Evolutionary conservation across 2,329 filamentous ascomycete genomes (phyloP).

Genomic region (Grosmannia serpens): DNA sequence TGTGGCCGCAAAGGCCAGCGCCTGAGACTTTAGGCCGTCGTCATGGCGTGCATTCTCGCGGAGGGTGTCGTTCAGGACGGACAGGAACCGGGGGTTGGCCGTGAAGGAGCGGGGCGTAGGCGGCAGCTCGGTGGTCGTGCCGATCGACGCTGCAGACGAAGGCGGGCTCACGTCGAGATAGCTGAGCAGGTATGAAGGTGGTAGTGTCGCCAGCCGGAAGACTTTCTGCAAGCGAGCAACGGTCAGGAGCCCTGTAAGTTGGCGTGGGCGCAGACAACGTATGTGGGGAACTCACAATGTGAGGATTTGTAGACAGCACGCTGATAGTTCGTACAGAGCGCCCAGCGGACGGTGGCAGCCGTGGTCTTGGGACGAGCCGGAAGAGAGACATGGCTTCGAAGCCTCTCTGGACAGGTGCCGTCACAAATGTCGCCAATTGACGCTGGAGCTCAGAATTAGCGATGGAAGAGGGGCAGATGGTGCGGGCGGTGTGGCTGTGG

Average conservation of each 20-base stretch:
- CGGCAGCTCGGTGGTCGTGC: conserved; percentile 45
- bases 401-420: conserved; percentile 1
- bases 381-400: conserved; percentile 12
- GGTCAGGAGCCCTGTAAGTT: background rate
- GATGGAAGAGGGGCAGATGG: conserved; percentile 1
- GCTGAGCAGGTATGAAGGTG: conserved; percentile 41
- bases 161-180: conserved; percentile 49
- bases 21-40: conserved; percentile 29
- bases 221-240: conserved; percentile 39
- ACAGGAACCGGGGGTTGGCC: conserved; percentile 47
- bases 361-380: conserved; percentile 15
- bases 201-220: conserved; percentile 35
- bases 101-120: conserved; percentile 49
- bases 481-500: conserved; percentile 6
- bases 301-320: conserved; percentile 37
- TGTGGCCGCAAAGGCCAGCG: conserved; percentile 46
- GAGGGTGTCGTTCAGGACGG: conserved; percentile 20
- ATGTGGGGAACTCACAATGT: conserved; percentile 32
- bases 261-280: background rate
- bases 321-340: conserved; percentile 24
- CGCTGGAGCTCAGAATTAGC: background rate
- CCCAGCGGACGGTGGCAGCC: conserved; percentile 4
- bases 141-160: conserved; percentile 41
- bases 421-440: conserved; percentile 1
- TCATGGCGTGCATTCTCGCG: conserved; percentile 19